These are phyloP conservation scores for Psilocybe cyanescens DNA, from an alignment of 768 basidiomycete genomes.

Conservation along the genomic window DNA sequence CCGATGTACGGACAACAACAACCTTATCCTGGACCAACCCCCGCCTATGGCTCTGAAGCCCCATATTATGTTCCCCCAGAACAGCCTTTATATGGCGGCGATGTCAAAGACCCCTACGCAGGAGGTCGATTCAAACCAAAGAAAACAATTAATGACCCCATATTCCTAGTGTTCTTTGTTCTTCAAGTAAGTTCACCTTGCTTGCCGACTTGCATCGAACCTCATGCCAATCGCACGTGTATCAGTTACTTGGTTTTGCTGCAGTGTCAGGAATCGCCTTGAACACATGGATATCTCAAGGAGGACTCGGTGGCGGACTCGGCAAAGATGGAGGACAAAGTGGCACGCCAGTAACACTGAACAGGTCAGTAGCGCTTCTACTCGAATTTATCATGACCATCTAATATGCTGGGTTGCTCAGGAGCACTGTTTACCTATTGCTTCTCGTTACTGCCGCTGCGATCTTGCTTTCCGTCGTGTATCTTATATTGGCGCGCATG, in stretches of 20 bases:
- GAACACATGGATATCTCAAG: constrained; percentile 60
- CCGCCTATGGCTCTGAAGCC: constrained; percentile 33
- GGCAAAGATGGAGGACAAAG: constrained; percentile 59
- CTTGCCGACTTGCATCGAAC: neutral
- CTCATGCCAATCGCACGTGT: neutral
- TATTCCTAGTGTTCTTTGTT: constrained; percentile 75
- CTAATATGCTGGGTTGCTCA: constrained; percentile 26
- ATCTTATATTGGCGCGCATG: constrained; percentile 69
- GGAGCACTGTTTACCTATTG: constrained; percentile 78
- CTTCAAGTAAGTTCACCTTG: constrained; percentile 51
- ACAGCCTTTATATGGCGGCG: constrained; percentile 26
- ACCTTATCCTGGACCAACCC: constrained; percentile 44
- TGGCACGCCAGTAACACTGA: constrained; percentile 65
- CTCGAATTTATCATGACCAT: neutral
- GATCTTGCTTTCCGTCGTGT: constrained; percentile 64
- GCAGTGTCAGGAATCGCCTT: constrained; percentile 70
- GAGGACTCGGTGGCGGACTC: constrained; percentile 76
- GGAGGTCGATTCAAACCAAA: constrained; percentile 70
- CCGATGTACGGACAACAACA: constrained; percentile 22
- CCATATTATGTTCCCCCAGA: constrained; percentile 31
- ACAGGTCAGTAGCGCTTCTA: constrained; percentile 45
- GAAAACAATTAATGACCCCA: constrained; percentile 71
- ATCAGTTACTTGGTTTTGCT: constrained; percentile 68
- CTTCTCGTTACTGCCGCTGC: constrained; percentile 73
- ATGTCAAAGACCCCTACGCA: constrained; percentile 57